Conservation (phyloP, 2,329 filamentous ascomycete genomes). For the Aureobasidium zeae region DNA sequence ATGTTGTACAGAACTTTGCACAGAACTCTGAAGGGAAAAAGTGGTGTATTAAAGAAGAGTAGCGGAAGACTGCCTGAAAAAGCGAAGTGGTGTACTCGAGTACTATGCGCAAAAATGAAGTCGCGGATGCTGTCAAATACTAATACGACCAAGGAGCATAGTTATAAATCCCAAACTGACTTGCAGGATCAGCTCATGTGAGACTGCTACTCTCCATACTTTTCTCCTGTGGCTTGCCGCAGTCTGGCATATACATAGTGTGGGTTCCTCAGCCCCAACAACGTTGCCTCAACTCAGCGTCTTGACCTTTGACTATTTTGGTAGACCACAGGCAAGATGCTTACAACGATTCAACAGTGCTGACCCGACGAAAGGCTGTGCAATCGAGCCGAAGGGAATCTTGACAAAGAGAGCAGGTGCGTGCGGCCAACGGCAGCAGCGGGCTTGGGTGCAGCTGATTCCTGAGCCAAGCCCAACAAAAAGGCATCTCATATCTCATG, state of each 20-base stretch:
- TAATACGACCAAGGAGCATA: background rate
- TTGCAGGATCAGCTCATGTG: background rate
- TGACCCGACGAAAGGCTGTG: constrained; percentile 3
- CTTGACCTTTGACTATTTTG: background rate
- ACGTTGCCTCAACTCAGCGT: constrained; percentile 7
- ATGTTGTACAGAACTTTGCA: background rate
- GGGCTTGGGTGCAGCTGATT: background rate
- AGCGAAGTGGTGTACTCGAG: no score
- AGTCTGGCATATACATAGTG: constrained; percentile 7
- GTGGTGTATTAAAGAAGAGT: background rate
- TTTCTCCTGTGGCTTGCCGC: constrained; percentile 9
- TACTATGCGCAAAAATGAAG: background rate
- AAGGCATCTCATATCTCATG: no score
- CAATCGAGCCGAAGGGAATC: background rate
- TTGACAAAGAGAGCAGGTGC: constrained; percentile 3
- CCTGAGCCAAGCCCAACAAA: background rate
- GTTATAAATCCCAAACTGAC: background rate
- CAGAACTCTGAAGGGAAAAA: no score
- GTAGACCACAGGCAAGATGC: constrained; percentile 3
- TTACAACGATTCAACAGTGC: background rate
- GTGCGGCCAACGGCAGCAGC: background rate
- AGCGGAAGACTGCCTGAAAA: background rate
- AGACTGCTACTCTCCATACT: background rate
- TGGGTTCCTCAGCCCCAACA: constrained; percentile 7
- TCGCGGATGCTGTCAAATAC: background rate